Conservation (phyloP, 2,329 filamentous ascomycete species). For the Colletotrichum melonis region DNA sequence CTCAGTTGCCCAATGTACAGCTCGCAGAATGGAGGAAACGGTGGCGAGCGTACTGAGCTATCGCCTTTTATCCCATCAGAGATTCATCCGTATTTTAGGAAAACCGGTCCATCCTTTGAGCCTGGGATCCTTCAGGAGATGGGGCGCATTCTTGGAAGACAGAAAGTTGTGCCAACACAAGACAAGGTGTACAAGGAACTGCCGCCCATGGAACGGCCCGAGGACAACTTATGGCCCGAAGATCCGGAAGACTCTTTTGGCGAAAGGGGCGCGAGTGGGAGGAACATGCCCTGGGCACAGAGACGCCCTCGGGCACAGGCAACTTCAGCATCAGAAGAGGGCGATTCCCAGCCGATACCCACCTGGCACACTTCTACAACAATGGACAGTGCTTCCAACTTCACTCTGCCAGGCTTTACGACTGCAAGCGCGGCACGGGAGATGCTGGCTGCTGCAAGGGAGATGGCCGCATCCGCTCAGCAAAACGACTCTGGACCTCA, state of each 20-base stretch:
- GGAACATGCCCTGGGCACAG: constrained; percentile 25
- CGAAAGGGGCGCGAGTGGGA: not conserved
- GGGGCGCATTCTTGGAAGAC: constrained; percentile 76
- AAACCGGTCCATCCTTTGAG: constrained; percentile 77
- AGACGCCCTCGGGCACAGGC: constrained; percentile 20
- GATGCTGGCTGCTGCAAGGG: constrained; percentile 46
- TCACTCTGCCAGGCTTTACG: constrained; percentile 73
- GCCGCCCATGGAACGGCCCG: constrained; percentile 64
- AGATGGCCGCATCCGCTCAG: constrained; percentile 30
- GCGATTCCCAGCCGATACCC: not conserved
- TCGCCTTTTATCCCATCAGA: constrained; percentile 76
- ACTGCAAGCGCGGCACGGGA: constrained; percentile 67
- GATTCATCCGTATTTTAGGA: constrained; percentile 53
- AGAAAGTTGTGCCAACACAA: constrained; percentile 62
- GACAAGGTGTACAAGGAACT: constrained; percentile 64
- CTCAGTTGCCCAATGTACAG: constrained; percentile 82
- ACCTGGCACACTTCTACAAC: constrained; percentile 58
- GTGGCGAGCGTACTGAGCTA: constrained; percentile 62
- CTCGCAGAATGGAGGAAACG: constrained; percentile 66
- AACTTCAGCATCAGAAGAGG: constrained; percentile 2
- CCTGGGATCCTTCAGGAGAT: constrained; percentile 72
- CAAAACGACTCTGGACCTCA: constrained; percentile 35
- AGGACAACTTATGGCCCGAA: constrained; percentile 77
- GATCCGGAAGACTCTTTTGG: constrained; percentile 35
- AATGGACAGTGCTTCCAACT: constrained; percentile 68